Percentiles rank a stretch among this genome's conserved stretches.
Conservation (phyloP, 805 yeast species). For the Metschnikowia vanudenii region DNA sequence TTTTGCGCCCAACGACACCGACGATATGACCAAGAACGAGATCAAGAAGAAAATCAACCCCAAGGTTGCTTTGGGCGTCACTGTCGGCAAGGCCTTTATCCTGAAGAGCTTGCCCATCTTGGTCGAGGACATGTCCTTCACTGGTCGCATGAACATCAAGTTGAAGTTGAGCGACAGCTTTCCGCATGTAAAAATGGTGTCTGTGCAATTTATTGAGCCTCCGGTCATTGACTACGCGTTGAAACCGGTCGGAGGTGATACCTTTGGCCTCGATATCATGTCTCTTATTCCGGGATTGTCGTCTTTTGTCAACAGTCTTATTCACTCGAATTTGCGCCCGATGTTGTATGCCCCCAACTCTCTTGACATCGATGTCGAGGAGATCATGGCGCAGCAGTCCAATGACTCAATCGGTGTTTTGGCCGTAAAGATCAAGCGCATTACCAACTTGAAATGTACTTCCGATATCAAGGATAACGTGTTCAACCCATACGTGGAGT, state of each 20-base stretch:
- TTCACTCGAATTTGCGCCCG: conserved; percentile 70
- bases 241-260: conserved; percentile 87
- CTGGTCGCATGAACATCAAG: conserved; percentile 66
- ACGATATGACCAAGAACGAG: conserved; percentile 78
- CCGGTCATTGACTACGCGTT: conserved; percentile 76
- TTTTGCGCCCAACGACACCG: conserved; percentile 78
- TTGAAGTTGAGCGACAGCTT: conserved; percentile 60
- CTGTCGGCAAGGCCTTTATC: conserved; percentile 77
- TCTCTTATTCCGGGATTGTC: conserved; percentile 79
- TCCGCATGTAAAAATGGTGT: conserved; percentile 76
- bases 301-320: conserved; percentile 64
- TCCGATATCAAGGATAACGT: conserved; percentile 40
- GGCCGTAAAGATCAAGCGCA: conserved; percentile 60
- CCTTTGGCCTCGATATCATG: conserved; percentile 84
- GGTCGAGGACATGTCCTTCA: conserved; percentile 76
- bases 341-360: conserved; percentile 83
- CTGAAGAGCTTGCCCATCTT: conserved; percentile 74
- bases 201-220: conserved; percentile 71
- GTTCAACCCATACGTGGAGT: conserved; percentile 56
- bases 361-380: conserved; percentile 71
- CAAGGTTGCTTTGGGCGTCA: conserved; percentile 76
- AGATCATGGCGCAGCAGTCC: conserved; percentile 58
- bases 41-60: conserved; percentile 71
- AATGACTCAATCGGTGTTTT: conserved; percentile 71
- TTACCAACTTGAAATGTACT: conserved; percentile 44